Conservation (phyloP, 768 basidiomycete genomes). For the Panellus pusillus region DNA sequence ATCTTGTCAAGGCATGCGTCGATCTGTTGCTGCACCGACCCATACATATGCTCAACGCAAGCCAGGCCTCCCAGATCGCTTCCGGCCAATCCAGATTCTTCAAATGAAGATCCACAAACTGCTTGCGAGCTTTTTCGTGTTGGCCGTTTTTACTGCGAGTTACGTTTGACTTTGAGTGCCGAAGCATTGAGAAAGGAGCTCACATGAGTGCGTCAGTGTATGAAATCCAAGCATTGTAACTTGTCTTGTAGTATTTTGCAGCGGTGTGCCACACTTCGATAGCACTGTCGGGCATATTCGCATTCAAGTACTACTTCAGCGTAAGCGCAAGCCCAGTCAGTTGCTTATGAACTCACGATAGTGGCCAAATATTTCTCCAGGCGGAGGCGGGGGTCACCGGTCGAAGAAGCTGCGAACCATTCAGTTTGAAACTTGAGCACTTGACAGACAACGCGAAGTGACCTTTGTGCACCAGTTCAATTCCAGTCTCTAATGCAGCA, state of each 20-base stretch:
- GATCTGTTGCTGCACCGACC: slow-evolving; percentile 63
- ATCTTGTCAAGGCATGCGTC: slow-evolving; percentile 63
- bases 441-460: slow-evolving; percentile 10
- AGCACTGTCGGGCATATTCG: slow-evolving; percentile 53
- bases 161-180: slow-evolving; percentile 4
- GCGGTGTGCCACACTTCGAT: slow-evolving; percentile 66
- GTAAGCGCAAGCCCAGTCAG: neutral
- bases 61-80: slow-evolving; percentile 88
- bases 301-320: slow-evolving; percentile 44
- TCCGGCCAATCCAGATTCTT: slow-evolving; percentile 95
- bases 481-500: slow-evolving; percentile 60
- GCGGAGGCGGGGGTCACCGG: slow-evolving; percentile 74
- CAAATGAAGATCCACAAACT: slow-evolving; percentile 64
- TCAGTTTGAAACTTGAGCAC: neutral
- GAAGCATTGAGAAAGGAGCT: slow-evolving; percentile 26
- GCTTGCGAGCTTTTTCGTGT: slow-evolving; percentile 60
- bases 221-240: slow-evolving; percentile 72
- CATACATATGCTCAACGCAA: slow-evolving; percentile 86
- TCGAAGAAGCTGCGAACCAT: slow-evolving; percentile 47
- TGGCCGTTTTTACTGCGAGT: slow-evolving; percentile 48
- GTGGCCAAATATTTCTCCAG: slow-evolving; percentile 82
- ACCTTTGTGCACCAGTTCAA: slow-evolving; percentile 63
- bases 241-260: slow-evolving; percentile 64
- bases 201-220: slow-evolving; percentile 78
- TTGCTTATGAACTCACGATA: slow-evolving; percentile 53